phyloP scores from a whole-genome alignment of 1,284 basidiomycete genomes.

The Pisolithus thermaeus region DNA sequence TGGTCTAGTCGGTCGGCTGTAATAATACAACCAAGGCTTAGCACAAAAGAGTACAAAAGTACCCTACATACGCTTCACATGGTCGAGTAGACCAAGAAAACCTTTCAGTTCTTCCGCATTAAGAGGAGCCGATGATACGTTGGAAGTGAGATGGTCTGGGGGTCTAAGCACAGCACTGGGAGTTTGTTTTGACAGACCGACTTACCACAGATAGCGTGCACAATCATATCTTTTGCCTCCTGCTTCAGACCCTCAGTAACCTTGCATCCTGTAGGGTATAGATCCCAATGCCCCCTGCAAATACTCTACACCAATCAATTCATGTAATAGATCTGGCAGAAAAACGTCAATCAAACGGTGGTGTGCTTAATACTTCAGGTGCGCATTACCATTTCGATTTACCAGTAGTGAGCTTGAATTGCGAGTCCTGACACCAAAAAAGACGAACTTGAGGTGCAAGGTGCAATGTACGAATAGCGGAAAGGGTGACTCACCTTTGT shows the following conservation, averaged over 20 bases:
- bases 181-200: neutral
- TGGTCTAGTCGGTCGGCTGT: slow-evolving; percentile 8
- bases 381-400: slow-evolving; percentile 11
- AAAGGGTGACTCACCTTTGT: slow-evolving; percentile 21
- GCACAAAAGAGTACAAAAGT: neutral
- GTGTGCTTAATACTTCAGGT: neutral
- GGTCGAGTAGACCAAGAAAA: slow-evolving; percentile 17
- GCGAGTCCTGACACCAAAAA: slow-evolving; percentile 35
- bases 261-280: slow-evolving; percentile 41
- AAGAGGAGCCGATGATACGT: slow-evolving; percentile 22
- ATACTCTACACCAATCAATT: slow-evolving; percentile 5
- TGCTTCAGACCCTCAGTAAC: slow-evolving; percentile 33
- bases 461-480: neutral
- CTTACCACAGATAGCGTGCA: slow-evolving; percentile 45
- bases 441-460: neutral
- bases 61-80: slow-evolving; percentile 19
- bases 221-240: slow-evolving; percentile 43
- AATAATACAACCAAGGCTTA: neutral
- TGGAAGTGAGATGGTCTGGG: slow-evolving; percentile 27
- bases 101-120: slow-evolving; percentile 15
- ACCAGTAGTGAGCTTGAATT: slow-evolving; percentile 53
- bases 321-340: neutral
- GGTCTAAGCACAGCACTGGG: neutral
- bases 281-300: slow-evolving; percentile 45
- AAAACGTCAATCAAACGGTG: slow-evolving; percentile 12